Percentiles rank a stretch among this genome's conserved stretches.
Conservation (phyloP, 345 rosid genomes). For the Isatis tinctoria region DNA sequence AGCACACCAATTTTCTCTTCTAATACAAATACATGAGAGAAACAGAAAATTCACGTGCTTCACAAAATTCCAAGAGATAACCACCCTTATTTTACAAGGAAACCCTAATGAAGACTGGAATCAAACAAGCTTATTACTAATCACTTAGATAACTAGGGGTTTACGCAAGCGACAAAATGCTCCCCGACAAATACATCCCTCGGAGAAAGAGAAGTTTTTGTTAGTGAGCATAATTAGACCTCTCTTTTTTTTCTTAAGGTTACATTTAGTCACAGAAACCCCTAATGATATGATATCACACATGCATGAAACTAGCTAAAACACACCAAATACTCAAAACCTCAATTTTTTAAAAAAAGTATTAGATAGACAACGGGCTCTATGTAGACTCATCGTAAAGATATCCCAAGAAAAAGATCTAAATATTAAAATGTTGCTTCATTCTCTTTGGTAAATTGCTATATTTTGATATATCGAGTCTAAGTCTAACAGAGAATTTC, state of each 20-base stretch:
- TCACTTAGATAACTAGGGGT: slow-evolving; percentile 20
- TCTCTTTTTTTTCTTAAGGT: neutral
- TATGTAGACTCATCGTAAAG: neutral
- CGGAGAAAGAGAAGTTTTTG: slow-evolving; percentile 29
- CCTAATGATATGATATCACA: neutral
- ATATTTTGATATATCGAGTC: slow-evolving; percentile 15
- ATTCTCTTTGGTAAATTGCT: neutral
- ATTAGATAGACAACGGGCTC: neutral
- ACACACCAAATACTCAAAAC: slow-evolving; percentile 23
- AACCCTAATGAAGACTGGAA: neutral
- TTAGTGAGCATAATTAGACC: slow-evolving; percentile 29
- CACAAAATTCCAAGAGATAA: slow-evolving; percentile 22
- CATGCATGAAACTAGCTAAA: neutral
- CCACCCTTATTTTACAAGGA: neutral
- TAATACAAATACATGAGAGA: slow-evolving; percentile 26
- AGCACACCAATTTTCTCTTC: slow-evolving; percentile 35
- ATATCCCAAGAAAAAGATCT: slow-evolving; percentile 11
- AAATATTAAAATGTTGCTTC: slow-evolving; percentile 35
- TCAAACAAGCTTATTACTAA: slow-evolving; percentile 17
- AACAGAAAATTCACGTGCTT: slow-evolving; percentile 37
- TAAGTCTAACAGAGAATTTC: slow-evolving; percentile 41
- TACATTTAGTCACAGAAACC: neutral
- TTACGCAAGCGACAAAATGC: slow-evolving; percentile 25
- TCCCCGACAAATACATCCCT: slow-evolving; percentile 36
- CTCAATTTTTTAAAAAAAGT: neutral